Conservation (phyloP, 371 early-diverging fungal genomes). For the Cokeromyces recurvatus region DNA sequence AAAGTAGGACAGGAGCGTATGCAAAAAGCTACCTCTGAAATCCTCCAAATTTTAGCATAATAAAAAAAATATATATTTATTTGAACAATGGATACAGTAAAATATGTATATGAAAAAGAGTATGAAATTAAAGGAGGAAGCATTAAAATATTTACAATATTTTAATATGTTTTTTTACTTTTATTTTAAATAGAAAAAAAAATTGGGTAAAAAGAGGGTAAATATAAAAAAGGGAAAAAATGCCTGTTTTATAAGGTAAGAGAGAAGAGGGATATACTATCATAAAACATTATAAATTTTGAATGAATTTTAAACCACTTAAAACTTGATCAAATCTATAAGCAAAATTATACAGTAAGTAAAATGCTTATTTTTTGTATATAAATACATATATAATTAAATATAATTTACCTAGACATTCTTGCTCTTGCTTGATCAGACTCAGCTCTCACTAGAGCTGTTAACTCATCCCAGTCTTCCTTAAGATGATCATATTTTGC, state of each 20-base stretch:
- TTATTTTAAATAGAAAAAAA: too few species aligned
- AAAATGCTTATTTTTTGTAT: neutral
- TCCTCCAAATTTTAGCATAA: constrained; percentile 11
- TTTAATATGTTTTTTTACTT: too few species aligned
- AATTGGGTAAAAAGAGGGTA: too few species aligned
- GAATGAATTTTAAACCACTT: constrained; percentile 7
- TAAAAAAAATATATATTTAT: neutral
- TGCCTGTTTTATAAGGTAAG: too few species aligned
- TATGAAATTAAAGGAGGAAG: too few species aligned
- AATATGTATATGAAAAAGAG: too few species aligned
- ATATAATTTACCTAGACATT: constrained; percentile 16
- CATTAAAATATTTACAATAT: too few species aligned
- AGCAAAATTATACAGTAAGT: neutral
- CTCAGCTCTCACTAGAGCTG: constrained; percentile 18
- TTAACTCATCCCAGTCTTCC: constrained; percentile 20
- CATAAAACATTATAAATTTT: too few species aligned
- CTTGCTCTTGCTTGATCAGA: constrained; percentile 22
- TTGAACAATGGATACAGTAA: too few species aligned
- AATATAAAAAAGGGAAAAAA: too few species aligned
- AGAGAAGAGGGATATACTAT: too few species aligned
- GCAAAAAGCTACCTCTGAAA: constrained; percentile 18
- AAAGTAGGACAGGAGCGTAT: constrained; percentile 17
- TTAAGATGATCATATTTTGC: constrained; percentile 18
- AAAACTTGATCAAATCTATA: constrained; percentile 21
- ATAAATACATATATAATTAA: neutral